Evolutionary conservation across 352 stramenopile genomes (phyloP).

Genomic region (Phytophthora macrochlamydospora): DNA sequence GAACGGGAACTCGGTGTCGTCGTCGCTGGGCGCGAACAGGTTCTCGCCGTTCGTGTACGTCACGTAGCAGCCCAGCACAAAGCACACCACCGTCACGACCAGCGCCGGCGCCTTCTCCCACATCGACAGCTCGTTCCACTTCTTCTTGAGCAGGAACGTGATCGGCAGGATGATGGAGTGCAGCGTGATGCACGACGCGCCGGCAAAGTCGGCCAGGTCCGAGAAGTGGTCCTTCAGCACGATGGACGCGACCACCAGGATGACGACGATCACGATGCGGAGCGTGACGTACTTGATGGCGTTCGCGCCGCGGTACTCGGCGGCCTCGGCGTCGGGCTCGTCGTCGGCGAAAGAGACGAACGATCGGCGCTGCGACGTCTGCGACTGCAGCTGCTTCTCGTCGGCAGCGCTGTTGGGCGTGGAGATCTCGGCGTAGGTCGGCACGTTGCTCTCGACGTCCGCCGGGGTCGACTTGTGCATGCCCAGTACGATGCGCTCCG

Average conservation of each 20-base stretch:
- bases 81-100: slow-evolving; percentile 31
- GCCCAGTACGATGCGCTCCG: slow-evolving; percentile 40
- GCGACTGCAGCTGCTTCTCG: slow-evolving; percentile 20
- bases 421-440: slow-evolving; percentile 12
- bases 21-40: slow-evolving; percentile 26
- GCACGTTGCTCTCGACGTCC: slow-evolving; percentile 27
- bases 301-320: slow-evolving; percentile 43
- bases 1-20: slow-evolving; percentile 36
- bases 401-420: slow-evolving; percentile 16
- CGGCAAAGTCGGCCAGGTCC: slow-evolving; percentile 47
- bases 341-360: slow-evolving; percentile 48
- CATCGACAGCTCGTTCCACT: slow-evolving; percentile 28
- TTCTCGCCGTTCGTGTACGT: slow-evolving; percentile 36
- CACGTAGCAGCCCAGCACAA: slow-evolving; percentile 37
- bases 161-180: slow-evolving; percentile 56
- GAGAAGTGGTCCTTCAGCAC: slow-evolving; percentile 51
- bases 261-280: slow-evolving; percentile 36
- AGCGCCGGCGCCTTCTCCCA: slow-evolving; percentile 32
- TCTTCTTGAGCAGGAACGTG: slow-evolving; percentile 44
- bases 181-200: slow-evolving; percentile 46
- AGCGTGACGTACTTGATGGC: slow-evolving; percentile 46
- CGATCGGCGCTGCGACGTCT: slow-evolving; percentile 23
- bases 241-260: slow-evolving; percentile 43
- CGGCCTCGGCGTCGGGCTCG: slow-evolving; percentile 17
- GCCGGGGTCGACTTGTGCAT: slow-evolving; percentile 36